Evolutionary conservation across 306 rosid species (phyloP), one percentile per base, ranked within the genome.

Genomic region (Medicago arabica): DNA sequence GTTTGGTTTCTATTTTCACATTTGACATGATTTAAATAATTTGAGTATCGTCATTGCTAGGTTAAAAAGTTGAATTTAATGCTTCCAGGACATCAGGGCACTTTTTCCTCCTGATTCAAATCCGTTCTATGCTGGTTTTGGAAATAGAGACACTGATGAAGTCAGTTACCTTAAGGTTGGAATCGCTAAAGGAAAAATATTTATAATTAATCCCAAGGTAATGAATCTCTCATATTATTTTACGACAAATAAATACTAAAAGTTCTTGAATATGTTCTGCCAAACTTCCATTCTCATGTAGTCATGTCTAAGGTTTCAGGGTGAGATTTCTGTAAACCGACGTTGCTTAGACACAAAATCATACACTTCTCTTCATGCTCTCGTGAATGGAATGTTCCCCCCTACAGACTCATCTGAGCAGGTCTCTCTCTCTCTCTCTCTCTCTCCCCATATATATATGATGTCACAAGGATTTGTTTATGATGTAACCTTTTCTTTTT

Each of bases 71-170:
- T 57, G 8, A 78, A 71, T 76, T 77, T 31, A 55, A 76, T 76
- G 69, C 65, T 50, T 86, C 34, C 89, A 92, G 99, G 96, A 83
- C 66, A 89, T 92, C 73, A 92, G 61, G 83, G 92, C 91, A 17
- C 84, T 92, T 72, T 96, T 96, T 78, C 99, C 99, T 75, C 74
- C 94, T 19, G 96, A 92, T 81, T 82, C 83, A 90, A 88, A 92
- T 83, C 99, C 99, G 0, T 96, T 96, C 88, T 96, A 96, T 79
- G 98, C 99, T 75, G 99, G 99, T 38, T 96, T 96, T 84, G 98
- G 99, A 79, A 92, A 96, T 83, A 89, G 99, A 82, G 87, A 85
- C 68, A 96, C 99, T 0, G 99, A 96, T 81, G 99, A 90, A 80
- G 47, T 96, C 81, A 96, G 99, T 84, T 96, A 96, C 80, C 86